Evolutionary conservation across 2,329 filamentous ascomycete genomes (phyloP), one percentile per base, ranked within the genome.

Genomic region (Fusarium ambrosium): DNA sequence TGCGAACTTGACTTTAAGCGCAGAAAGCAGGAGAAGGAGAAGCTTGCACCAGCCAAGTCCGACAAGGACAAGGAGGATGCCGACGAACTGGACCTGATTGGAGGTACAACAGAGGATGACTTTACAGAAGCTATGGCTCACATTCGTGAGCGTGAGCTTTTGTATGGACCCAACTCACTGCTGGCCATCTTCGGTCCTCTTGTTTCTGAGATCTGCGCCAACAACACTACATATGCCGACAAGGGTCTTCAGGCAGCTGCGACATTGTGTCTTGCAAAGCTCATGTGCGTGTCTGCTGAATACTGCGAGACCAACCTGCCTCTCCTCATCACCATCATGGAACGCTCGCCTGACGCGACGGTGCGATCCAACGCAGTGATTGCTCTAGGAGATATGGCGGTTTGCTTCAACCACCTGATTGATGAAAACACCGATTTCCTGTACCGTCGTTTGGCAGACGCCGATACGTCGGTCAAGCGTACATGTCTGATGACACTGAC

Each of bases 371-470:
- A 99, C 81, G 94, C 97, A 11, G 97, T 99, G 20, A 97, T 99
- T 77, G 96, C 97, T 0, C 91, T 99, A 0, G 97, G 97, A 43
- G 97, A 99, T 81, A 99, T 99, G 97, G 97, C 97, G 0, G 97
- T 99, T 24, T 98, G 95, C 89, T 99, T 99, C 89, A 99, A 99
- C 81, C 97, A 99, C 80, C 90, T 99, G 60, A 98, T 99, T 77
- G 97, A 99, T 80, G 97, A 99, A 85, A 98, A 99, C 83, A 99
- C 97, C 0, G 97, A 99, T 82, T 99, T 98, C 86, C 85, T 99
- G 48, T 99, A 99, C 84, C 92, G 97, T 22, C 92, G 97, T 20
- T 89, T 99, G 9, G 97, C 97, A 18, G 97, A 99, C 80, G 87
- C 90, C 18, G 95, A 98, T 78, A 90, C 91, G 24, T 96, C 93